These are phyloP conservation scores for Tricholoma matsutake DNA, from an alignment of 768 basidiomycete genomes.

Conservation along the genomic window DNA sequence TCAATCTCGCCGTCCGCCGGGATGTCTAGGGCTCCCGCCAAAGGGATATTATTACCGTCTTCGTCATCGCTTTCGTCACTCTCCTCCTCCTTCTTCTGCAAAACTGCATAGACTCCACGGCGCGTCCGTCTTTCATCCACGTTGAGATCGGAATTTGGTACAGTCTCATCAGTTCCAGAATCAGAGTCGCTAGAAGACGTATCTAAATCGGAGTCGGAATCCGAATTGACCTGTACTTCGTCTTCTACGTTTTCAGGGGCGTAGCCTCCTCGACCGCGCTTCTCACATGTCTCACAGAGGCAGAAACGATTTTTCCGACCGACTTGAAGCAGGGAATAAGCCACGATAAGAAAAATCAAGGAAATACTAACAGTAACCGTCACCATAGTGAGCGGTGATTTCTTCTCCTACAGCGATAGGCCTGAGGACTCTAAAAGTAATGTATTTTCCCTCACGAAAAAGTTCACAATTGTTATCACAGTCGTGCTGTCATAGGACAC, in stretches of 20 bases:
- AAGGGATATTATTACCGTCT: slow-evolving; percentile 42
- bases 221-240: slow-evolving; percentile 42
- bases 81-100: slow-evolving; percentile 55
- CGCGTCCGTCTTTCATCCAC: slow-evolving; percentile 79
- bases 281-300: slow-evolving; percentile 86
- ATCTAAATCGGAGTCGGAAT: slow-evolving; percentile 46
- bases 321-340: slow-evolving; percentile 34
- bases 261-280: slow-evolving; percentile 71
- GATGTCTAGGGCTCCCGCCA: slow-evolving; percentile 45
- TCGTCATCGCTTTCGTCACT: slow-evolving; percentile 63
- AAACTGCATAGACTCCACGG: slow-evolving; percentile 75
- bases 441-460: slow-evolving; percentile 85
- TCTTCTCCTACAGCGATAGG: slow-evolving; percentile 80
- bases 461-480: slow-evolving; percentile 88
- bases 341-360: slow-evolving; percentile 4
- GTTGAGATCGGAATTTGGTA: slow-evolving; percentile 42
- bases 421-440: slow-evolving; percentile 82
- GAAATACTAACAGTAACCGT: slow-evolving; percentile 76
- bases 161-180: slow-evolving; percentile 34
- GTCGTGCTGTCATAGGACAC: slow-evolving; percentile 60
- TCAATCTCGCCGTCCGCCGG: slow-evolving; percentile 54
- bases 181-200: slow-evolving; percentile 37
- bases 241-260: slow-evolving; percentile 53
- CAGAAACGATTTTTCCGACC: slow-evolving; percentile 71
- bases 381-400: slow-evolving; percentile 87